Base-by-base conservation (phyloP, 1,284 basidiomycete genomes). In the Ceraceosorus guamensis region DNA sequence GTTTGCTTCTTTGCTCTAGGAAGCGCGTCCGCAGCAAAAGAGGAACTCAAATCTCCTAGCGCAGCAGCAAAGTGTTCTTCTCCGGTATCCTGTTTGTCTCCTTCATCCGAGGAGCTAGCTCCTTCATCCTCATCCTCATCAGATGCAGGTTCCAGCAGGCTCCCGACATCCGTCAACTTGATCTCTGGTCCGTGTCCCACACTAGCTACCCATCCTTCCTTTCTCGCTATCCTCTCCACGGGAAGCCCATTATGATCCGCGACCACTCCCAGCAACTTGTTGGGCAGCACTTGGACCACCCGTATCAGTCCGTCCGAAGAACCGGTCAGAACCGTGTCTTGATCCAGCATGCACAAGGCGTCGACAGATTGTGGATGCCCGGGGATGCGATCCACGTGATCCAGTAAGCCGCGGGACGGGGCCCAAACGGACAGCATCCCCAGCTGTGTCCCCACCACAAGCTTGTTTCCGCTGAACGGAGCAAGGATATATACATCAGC, bases 391-490 rank as follows among this genome's bases (percentile, higher is more conserved):
- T 96, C 92, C 4, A 96, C 89, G 71, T 90, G 91, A 75, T 96
- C 92, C 2, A 84, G 85, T 83, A 89, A 89, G 1, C 91, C 92
- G 61, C 83, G 85, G 46, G 81, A 84, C 14, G 88, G 83, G 70
- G 91, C 89, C 81, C 92, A 96, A 52, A 96, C 83, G 3, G 87
- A 89, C 4, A 97, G 79, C n/a, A 92, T 86, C 49, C 92, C 92
- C 16, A 89, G 77, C 63, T 93, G 91, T 0, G 90, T 91, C 6
- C 92, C 92, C 2, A 95, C 87, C 4, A 91, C 85, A 11, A 87
- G 80, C 77, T 95, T 95, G 33, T 84, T 80, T 2, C 81, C 85
- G 13, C 87, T 89, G 31, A 1, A 24, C 1, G 45, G 14, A 49
- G 31, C 24, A 24, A 24, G 3, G 24, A 24, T 24, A 24, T 24